phyloP scores from a whole-genome alignment of 2,329 filamentous ascomycete genomes.

The Septoria linicola region DNA sequence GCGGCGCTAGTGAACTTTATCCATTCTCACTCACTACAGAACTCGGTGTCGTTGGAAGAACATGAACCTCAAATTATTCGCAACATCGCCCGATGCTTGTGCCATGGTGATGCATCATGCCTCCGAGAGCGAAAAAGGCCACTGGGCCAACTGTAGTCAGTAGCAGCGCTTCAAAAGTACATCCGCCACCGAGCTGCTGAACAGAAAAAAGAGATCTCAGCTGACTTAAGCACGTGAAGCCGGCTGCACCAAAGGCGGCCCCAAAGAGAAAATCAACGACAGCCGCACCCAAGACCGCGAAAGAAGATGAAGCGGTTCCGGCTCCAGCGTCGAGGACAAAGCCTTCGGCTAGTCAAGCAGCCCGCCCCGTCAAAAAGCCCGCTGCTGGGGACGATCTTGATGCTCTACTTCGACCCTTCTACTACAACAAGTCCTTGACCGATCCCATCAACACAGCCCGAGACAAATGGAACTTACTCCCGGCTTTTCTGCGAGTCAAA shows the following conservation, averaged over 20 bases:
- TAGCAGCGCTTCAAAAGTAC: conserved; percentile 33
- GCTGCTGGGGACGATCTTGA: conserved; percentile 46
- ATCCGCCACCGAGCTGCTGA: conserved; percentile 11
- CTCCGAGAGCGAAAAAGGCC: conserved; percentile 35
- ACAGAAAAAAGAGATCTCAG: conserved; percentile 14
- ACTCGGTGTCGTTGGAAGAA: not conserved
- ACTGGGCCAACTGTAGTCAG: conserved; percentile 34
- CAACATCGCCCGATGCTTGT: not conserved
- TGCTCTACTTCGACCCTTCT: conserved; percentile 66
- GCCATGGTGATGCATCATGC: conserved; percentile 28
- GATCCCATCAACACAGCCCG: conserved; percentile 69
- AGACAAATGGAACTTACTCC: conserved; percentile 96
- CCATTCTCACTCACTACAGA: no score
- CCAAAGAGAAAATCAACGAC: conserved; percentile 20
- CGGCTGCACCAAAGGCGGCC: conserved; percentile 22
- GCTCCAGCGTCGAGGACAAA: not conserved
- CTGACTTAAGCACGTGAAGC: conserved; percentile 19
- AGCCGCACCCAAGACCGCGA: conserved; percentile 10
- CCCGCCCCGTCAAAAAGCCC: conserved; percentile 26
- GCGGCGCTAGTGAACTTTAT: no score
- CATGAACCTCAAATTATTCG: not conserved
- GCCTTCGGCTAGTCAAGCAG: conserved; percentile 4
- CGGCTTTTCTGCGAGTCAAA: conserved; percentile 97
- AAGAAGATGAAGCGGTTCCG: conserved; percentile 1
- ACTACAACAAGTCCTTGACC: conserved; percentile 65